These are phyloP conservation scores for Pichia cephalocereana DNA, from an alignment of 805 yeast species.

Conservation along the genomic window DNA sequence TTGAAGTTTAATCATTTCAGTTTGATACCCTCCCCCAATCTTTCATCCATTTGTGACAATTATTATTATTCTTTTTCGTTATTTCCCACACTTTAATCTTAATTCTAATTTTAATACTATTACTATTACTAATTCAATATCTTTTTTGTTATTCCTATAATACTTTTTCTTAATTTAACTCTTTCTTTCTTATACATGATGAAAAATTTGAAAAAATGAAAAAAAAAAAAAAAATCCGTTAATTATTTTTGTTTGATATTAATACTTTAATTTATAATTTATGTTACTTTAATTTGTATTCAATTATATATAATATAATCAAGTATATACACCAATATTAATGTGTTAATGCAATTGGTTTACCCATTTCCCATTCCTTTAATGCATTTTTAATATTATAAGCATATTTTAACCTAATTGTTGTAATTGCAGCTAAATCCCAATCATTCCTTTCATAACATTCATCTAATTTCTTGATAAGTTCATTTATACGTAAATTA, in stretches of 20 bases:
- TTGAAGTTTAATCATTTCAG: too few relatives aligned
- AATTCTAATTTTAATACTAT: background rate
- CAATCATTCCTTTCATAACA: conserved; percentile 42
- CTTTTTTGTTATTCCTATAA: background rate
- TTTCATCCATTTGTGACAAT: too few relatives aligned
- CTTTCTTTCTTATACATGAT: too few relatives aligned
- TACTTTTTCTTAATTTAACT: background rate
- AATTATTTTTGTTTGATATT: background rate
- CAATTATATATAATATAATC: background rate
- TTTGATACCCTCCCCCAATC: too few relatives aligned
- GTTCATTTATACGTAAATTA: conserved; percentile 39
- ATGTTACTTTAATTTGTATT: background rate
- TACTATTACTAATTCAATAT: background rate
- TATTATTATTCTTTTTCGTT: too few relatives aligned
- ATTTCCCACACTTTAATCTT: background rate
- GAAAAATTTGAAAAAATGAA: too few relatives aligned
- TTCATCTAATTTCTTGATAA: conserved; percentile 36
- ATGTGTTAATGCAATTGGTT: conserved; percentile 57
- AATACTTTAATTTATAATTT: background rate
- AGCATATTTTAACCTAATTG: conserved; percentile 79
- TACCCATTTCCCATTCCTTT: conserved; percentile 70
- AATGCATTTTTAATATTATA: conserved; percentile 63
- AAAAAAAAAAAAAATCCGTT: too few relatives aligned
- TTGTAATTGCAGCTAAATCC: conserved; percentile 52
- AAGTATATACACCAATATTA: conserved; percentile 16